These are phyloP conservation scores for Podaxis sp. DNA, from an alignment of 768 basidiomycete genomes.

Conservation along the genomic window DNA sequence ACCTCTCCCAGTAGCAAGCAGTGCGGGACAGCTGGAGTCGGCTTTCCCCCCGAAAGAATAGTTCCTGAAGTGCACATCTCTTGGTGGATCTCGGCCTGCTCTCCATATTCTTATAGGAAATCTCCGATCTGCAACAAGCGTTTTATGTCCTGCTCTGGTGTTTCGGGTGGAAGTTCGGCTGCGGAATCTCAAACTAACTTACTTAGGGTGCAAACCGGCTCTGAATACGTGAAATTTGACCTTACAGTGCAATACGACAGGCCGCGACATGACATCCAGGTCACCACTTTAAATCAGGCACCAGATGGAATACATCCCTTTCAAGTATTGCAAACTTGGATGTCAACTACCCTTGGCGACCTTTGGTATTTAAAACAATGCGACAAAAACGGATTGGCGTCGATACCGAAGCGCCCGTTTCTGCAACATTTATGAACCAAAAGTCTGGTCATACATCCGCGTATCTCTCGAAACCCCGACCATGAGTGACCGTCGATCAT, in stretches of 20 bases:
- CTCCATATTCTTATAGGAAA: not conserved
- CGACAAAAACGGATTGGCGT: slow-evolving; percentile 24
- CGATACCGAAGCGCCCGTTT: slow-evolving; percentile 20
- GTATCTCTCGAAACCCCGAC: slow-evolving; percentile 10
- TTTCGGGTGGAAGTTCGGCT: slow-evolving; percentile 12
- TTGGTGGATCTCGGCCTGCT: slow-evolving; percentile 10
- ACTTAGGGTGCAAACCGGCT: slow-evolving; percentile 12
- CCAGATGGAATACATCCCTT: slow-evolving; percentile 12
- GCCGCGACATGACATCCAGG: slow-evolving; percentile 13
- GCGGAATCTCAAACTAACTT: slow-evolving; percentile 12
- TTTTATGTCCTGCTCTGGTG: not conserved
- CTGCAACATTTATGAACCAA: slow-evolving; percentile 23
- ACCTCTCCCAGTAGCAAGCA: not conserved
- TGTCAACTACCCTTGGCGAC: slow-evolving; percentile 2
- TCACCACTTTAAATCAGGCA: slow-evolving; percentile 17
- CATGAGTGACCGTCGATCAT: slow-evolving; percentile 27
- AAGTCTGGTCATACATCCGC: not conserved
- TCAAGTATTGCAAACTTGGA: not conserved
- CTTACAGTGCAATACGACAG: slow-evolving; percentile 13
- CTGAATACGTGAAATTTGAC: slow-evolving; percentile 14
- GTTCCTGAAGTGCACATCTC: slow-evolving; percentile 5
- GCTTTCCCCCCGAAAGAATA: slow-evolving; percentile 2
- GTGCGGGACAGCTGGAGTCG: not conserved
- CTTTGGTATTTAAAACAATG: slow-evolving; percentile 19
- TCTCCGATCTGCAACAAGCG: slow-evolving; percentile 12